Base-by-base conservation (phyloP, 495 filamentous ascomycete genomes). In the Rhypophila decipiens region DNA sequence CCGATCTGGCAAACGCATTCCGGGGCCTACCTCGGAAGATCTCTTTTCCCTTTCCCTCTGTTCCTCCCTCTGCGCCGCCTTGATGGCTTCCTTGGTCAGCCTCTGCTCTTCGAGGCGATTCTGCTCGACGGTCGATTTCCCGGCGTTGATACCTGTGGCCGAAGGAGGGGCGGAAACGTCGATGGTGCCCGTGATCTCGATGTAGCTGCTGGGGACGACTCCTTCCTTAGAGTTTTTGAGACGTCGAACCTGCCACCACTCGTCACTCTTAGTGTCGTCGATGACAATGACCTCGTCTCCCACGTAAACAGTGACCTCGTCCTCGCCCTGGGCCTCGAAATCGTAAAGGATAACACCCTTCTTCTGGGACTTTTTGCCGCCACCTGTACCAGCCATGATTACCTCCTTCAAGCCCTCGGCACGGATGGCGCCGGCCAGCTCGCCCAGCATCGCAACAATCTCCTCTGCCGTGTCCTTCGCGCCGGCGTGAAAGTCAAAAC, bases 181-280 rank as follows among this genome's bases (percentile, higher is more conserved):
- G 18, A 83, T 65, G 2, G 76, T 76, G 34, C 85, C 87, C 10
- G 76, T 86, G 23, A 94, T 71, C 63, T 99, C 93, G 42, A 97
- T 83, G 64, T 96, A 99, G 66, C 86, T 94, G 70, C 88, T 90
- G 4, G 93, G 93, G n/a, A 99, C 90, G 10, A 97, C 93, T n/a
- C 93, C 94, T 62, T 95, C 87, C 59, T 87, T 88, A 39, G 87
- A 87, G 63, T 90, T 96, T 70, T 89, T 90, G 40, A 95, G 52
- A 24, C 90, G 80, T 39, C 86, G 81, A 10, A 99, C 90, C 74
- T 90, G 86, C 91, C 94, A 97, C 93, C 93, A 99, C 61, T 99
- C 93, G 38, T 96, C 90, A 43, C 90, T 95, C 65, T 87, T 88
- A 46, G 73, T 79, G 61, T 95, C 90, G 59, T 99, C 91, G 33